Evolutionary conservation across 169 alveolate species (phyloP).

Genomic region (Besnoitia besnoiti): DNA sequence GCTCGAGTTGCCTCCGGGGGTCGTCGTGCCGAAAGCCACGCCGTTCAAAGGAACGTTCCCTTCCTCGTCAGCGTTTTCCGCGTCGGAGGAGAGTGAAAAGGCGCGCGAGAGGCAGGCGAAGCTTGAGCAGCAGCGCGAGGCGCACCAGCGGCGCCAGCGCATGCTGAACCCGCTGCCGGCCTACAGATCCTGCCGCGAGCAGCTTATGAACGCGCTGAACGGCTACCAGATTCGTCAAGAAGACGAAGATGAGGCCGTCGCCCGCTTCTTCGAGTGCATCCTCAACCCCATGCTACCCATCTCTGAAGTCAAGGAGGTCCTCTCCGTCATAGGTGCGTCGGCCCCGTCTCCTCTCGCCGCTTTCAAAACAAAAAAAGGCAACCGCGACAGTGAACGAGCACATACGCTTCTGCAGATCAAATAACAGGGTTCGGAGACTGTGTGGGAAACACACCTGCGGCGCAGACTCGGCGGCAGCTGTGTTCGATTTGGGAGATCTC

Average conservation of each 20-base stretch:
- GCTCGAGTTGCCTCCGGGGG: slow-evolving; percentile 51
- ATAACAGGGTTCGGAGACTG: too few species aligned
- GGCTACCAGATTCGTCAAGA: slow-evolving; percentile 39
- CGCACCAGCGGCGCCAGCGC: background rate
- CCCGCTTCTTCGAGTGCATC: slow-evolving; percentile 39
- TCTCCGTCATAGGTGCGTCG: slow-evolving; percentile 40
- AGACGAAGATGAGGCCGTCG: slow-evolving; percentile 32
- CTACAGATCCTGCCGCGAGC: background rate
- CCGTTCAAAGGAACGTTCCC: slow-evolving; percentile 77
- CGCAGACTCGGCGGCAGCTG: too few species aligned
- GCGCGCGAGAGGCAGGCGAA: background rate
- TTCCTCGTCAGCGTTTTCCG: slow-evolving; percentile 75
- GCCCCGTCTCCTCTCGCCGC: too few species aligned
- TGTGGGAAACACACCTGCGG: too few species aligned
- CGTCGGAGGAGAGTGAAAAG: slow-evolving; percentile 50
- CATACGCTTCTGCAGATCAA: too few species aligned
- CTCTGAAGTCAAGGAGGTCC: slow-evolving; percentile 25
- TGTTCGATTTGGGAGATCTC: too few species aligned
- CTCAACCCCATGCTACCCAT: slow-evolving; percentile 51
- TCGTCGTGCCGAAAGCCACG: slow-evolving; percentile 35
- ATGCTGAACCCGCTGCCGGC: slow-evolving; percentile 14
- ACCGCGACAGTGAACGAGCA: too few species aligned
- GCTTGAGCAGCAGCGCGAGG: slow-evolving; percentile 18
- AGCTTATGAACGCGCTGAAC: slow-evolving; percentile 19
- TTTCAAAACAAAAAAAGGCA: too few species aligned